These are phyloP conservation scores for Boletus sensibilis DNA, from an alignment of 768 basidiomycete species.

Conservation along the genomic window DNA sequence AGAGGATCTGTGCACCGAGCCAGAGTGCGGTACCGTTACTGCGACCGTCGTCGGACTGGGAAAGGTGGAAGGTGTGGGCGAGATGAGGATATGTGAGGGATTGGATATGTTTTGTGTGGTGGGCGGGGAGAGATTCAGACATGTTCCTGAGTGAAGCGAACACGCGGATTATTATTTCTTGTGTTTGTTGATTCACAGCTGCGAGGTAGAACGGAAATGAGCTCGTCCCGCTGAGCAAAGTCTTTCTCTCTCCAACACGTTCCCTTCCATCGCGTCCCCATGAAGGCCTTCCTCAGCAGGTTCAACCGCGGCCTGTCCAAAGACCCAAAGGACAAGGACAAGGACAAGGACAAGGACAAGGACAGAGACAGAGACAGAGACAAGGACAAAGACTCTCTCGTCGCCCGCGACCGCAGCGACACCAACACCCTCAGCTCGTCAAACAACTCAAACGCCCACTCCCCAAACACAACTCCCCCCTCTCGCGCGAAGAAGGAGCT, in stretches of 20 bases:
- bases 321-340: slow-evolving; percentile 58
- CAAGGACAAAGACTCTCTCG: slow-evolving; percentile 30
- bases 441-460: slow-evolving; percentile 22
- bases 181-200: slow-evolving; percentile 4
- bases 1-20: slow-evolving; percentile 78
- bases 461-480: slow-evolving; percentile 25
- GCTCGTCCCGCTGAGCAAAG: slow-evolving; percentile 14
- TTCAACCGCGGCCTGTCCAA: slow-evolving; percentile 63
- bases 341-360: slow-evolving; percentile 42
- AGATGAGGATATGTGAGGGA: slow-evolving; percentile 45
- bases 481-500: slow-evolving; percentile 59
- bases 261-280: slow-evolving; percentile 31
- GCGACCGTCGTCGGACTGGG: slow-evolving; percentile 56
- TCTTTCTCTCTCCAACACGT: neutral
- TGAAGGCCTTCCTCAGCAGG: slow-evolving; percentile 85
- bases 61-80: slow-evolving; percentile 44
- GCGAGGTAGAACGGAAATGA: slow-evolving; percentile 22
- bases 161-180: neutral
- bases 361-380: slow-evolving; percentile 27
- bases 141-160: neutral
- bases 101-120: slow-evolving; percentile 61
- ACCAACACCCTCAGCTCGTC: slow-evolving; percentile 33
- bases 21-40: slow-evolving; percentile 84
- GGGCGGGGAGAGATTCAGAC: slow-evolving; percentile 44
- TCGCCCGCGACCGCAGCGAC: slow-evolving; percentile 33